Evolutionary conservation across 2,329 filamentous ascomycete species (phyloP).

Genomic region (Epichloe typhina): DNA sequence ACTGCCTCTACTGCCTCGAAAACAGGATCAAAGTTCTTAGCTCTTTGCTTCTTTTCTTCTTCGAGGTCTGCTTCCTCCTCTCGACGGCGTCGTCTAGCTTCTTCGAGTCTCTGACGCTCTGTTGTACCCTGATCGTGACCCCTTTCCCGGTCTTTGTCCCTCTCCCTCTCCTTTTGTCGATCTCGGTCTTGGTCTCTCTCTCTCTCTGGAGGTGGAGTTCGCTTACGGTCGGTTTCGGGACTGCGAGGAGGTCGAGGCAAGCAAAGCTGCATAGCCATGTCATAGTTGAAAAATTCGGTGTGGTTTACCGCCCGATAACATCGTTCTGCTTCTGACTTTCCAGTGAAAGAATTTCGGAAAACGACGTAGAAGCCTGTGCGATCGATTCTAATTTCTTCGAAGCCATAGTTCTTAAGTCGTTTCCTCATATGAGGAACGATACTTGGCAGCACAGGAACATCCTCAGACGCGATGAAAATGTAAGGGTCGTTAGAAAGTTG

Average conservation of each 20-base stretch:
- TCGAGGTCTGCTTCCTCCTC: slow-evolving; percentile 76
- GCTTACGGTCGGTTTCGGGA: slow-evolving; percentile 15
- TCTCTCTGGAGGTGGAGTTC: slow-evolving; percentile 22
- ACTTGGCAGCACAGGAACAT: slow-evolving; percentile 73
- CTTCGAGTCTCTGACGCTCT: slow-evolving; percentile 41
- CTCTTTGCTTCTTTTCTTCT: slow-evolving; percentile 78
- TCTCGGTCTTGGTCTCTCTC: slow-evolving; percentile 11
- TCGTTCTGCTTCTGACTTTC: slow-evolving; percentile 67
- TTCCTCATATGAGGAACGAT: slow-evolving; percentile 87
- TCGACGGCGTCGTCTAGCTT: slow-evolving; percentile 49
- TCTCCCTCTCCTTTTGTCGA: background rate
- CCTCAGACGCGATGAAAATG: slow-evolving; percentile 75
- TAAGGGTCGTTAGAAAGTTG: slow-evolving; percentile 72
- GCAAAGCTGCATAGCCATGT: slow-evolving; percentile 76
- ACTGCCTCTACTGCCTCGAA: slow-evolving; percentile 69
- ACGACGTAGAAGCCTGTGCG: slow-evolving; percentile 79
- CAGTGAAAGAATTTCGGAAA: slow-evolving; percentile 68
- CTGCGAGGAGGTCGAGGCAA: slow-evolving; percentile 17
- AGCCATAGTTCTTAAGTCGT: slow-evolving; percentile 68
- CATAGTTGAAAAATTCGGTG: slow-evolving; percentile 79
- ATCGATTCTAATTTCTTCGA: slow-evolving; percentile 73
- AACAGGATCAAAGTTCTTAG: slow-evolving; percentile 83
- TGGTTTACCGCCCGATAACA: slow-evolving; percentile 71
- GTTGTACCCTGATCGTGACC: slow-evolving; percentile 10
- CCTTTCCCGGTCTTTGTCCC: background rate